phyloP scores from a whole-genome alignment of 2,329 filamentous ascomycete genomes.

The Boeremia lycopersici region DNA sequence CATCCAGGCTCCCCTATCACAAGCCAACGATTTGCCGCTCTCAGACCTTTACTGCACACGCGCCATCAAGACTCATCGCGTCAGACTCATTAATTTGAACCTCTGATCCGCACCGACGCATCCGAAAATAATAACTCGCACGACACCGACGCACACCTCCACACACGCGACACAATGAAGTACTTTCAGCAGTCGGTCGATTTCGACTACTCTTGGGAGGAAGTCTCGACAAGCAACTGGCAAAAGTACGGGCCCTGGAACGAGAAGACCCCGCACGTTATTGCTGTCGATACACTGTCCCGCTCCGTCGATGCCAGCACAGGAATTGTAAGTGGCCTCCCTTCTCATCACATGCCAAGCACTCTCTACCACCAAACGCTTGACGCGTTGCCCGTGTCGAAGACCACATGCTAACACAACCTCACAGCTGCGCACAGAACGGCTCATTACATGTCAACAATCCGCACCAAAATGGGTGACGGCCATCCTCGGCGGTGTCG shows the following conservation, averaged over 20 bases:
- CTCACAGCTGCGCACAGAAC: slow-evolving; percentile 69
- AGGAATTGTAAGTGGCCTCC: slow-evolving; percentile 64
- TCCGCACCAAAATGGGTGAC: slow-evolving; percentile 81
- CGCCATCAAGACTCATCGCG: slow-evolving; percentile 16
- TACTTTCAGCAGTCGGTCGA: slow-evolving; percentile 89
- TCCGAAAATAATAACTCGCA: neutral
- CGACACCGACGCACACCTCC: slow-evolving; percentile 24
- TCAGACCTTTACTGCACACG: slow-evolving; percentile 10
- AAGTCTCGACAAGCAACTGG: slow-evolving; percentile 98
- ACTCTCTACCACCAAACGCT: neutral
- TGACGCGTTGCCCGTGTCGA: neutral
- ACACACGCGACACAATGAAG: slow-evolving; percentile 69
- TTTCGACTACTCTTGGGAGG: slow-evolving; percentile 98
- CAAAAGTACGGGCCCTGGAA: slow-evolving; percentile 99
- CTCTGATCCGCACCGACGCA: slow-evolving; percentile 11
- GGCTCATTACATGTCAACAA: slow-evolving; percentile 68
- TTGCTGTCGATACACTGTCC: slow-evolving; percentile 90
- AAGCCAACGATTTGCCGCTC: slow-evolving; percentile 10
- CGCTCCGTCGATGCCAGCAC: slow-evolving; percentile 69
- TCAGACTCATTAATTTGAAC: slow-evolving; percentile 16
- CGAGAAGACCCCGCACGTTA: slow-evolving; percentile 95
- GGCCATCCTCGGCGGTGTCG: slow-evolving; percentile 76
- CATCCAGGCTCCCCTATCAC: slow-evolving; percentile 18
- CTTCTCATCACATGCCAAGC: slow-evolving; percentile 14
- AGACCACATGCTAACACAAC: slow-evolving; percentile 14